Conservation (phyloP, 2,329 filamentous ascomycete species). For the Juglanconis sp. region DNA sequence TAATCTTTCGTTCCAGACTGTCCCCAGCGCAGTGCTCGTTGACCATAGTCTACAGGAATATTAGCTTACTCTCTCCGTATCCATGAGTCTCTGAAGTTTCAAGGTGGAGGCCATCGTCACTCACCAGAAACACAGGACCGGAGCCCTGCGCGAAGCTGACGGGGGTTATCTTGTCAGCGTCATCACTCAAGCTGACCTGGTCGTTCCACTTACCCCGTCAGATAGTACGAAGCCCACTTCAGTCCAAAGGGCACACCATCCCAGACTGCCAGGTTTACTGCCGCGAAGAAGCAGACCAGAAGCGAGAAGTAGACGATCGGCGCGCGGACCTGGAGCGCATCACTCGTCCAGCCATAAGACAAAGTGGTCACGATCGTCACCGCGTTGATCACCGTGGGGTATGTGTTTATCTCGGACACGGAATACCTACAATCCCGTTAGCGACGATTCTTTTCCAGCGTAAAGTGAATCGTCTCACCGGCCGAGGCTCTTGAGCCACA, state of each 20-base stretch:
- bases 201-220: slow-evolving; percentile 19
- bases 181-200: no score
- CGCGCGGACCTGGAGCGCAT: slow-evolving; percentile 24
- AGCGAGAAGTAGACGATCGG: slow-evolving; percentile 26
- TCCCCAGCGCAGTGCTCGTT: slow-evolving; percentile 24
- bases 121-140: slow-evolving; percentile 24
- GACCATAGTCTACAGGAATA: slow-evolving; percentile 22
- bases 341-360: slow-evolving; percentile 27
- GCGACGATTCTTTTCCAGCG: neutral
- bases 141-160: slow-evolving; percentile 23
- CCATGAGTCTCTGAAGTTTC: neutral
- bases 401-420: slow-evolving; percentile 29
- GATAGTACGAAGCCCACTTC: slow-evolving; percentile 25
- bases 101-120: neutral
- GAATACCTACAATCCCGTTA: slow-evolving; percentile 20
- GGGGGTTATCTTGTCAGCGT: neutral
- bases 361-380: slow-evolving; percentile 26
- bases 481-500: slow-evolving; percentile 23
- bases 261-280: slow-evolving; percentile 25
- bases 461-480: neutral
- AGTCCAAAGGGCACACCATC: slow-evolving; percentile 24
- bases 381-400: slow-evolving; percentile 27
- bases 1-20: slow-evolving; percentile 23
- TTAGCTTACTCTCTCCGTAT: neutral
- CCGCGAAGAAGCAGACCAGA: slow-evolving; percentile 24